A percentile compares a stretch with the other conserved stretches of the same genome.
These are phyloP conservation scores for Incumbomyces lentus DNA, from an alignment of 2,329 filamentous ascomycete genomes.

Conservation along the genomic window DNA sequence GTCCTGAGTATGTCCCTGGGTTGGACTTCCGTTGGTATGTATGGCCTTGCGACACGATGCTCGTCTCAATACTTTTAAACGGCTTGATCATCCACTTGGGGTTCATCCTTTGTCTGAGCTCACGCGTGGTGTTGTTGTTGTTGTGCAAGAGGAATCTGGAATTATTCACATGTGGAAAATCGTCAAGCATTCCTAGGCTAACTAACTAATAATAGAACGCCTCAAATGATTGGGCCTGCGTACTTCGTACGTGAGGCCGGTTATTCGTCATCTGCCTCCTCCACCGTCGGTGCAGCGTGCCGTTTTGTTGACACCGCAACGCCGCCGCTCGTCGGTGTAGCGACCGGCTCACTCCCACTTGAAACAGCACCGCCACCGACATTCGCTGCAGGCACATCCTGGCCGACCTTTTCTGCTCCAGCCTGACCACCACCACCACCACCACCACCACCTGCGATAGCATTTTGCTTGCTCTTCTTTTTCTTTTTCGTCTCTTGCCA, in stretches of 20 bases:
- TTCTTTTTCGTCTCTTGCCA: constrained; percentile 67
- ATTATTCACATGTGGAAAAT: not conserved
- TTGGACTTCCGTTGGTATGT: not conserved
- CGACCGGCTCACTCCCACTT: constrained; percentile 26
- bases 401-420: constrained; percentile 10
- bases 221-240: no score
- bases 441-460: not conserved
- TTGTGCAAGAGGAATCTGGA: not conserved
- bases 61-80: no score
- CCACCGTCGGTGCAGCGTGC: constrained; percentile 20
- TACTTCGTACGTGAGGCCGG: not conserved
- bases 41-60: no score
- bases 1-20: not conserved
- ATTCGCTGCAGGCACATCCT: constrained; percentile 9
- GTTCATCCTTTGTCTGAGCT: no score
- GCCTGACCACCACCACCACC: constrained; percentile 16
- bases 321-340: constrained; percentile 19
- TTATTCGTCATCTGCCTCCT: constrained; percentile 22
- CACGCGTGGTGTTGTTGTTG: no score
- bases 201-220: no score
- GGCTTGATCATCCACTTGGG: no score
- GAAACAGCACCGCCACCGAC: constrained; percentile 10
- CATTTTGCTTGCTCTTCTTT: constrained; percentile 46
- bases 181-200: not conserved
- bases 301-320: constrained; percentile 11